Evolutionary conservation across 345 rosid genomes (phyloP), one percentile per base, ranked within the genome.

Genomic region (Excoecaria agallocha): DNA sequence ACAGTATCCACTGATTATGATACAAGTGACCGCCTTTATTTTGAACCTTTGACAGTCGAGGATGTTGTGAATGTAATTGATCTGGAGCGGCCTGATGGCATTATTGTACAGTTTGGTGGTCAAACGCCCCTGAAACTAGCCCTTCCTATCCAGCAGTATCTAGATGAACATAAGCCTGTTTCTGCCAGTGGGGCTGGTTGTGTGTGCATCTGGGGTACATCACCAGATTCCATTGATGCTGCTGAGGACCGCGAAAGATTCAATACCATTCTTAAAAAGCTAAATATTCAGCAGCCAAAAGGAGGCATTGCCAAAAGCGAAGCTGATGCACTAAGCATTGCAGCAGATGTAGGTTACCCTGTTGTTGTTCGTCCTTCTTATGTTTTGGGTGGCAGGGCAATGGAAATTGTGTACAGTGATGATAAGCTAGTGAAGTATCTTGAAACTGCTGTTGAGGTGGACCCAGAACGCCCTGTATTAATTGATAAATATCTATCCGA

Each of bases 221-320:
- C 98, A 61, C 97, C 98, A 22, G 99, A 95, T 76, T 91, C 96
- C 58, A 95, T 95, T 67, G 99, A 95, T 73, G 96, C 96, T 12
- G 99, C 99, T 3, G 99, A 95, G 83, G 92, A 95, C 83, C 82
- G 99, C 71, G 98, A 90, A 84, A 89, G 93, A 82, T 95, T 95
- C 82, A 93, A 89, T 80, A 88, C 90, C 12, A 93, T 95, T 68
- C 82, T 95, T 69, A 83, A 85, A 11, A 93, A 93, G 83, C 80
- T 95, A 61, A 74, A 87, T n/a, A 89, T 95, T 76, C 91, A 91
- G 80, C 99, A 95, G 82, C 99, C 99, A 56, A 87, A 91, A 82
- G 97, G 99, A 78, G 99, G 96, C 77, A 91, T 95, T 85, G 99
- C 98, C 66, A 93, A 93, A 87, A 91, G 93, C 13, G 98, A 85